Percentiles rank a stretch among this genome's conserved stretches.
Conservation (phyloP, 148 eudicot species). For the Amaranthus hypochondriacus region DNA sequence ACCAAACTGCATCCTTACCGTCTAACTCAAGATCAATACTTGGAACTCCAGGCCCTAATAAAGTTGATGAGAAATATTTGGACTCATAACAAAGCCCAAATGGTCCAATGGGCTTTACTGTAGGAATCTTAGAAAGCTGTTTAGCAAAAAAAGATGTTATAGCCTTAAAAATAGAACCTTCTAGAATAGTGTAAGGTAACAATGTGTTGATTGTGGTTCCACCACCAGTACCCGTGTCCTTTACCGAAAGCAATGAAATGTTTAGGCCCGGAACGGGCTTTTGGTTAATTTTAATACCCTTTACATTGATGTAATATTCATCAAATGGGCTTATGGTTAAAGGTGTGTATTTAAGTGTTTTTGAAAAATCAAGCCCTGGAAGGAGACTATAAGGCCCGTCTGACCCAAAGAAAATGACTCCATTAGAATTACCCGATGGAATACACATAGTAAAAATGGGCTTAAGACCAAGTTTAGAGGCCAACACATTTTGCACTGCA, state of each 20-base stretch:
- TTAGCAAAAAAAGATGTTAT: slow-evolving; percentile 18
- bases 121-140: slow-evolving; percentile 19
- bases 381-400: slow-evolving; percentile 34
- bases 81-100: slow-evolving; percentile 49
- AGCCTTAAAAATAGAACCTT: slow-evolving; percentile 31
- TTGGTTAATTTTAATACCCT: slow-evolving; percentile 36
- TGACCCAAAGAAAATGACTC: slow-evolving; percentile 55
- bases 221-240: slow-evolving; percentile 23
- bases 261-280: slow-evolving; percentile 35
- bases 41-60: slow-evolving; percentile 36
- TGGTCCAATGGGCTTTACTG: slow-evolving; percentile 35
- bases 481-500: slow-evolving; percentile 44
- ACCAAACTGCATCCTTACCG: slow-evolving; percentile 33
- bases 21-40: slow-evolving; percentile 46
- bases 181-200: slow-evolving; percentile 33
- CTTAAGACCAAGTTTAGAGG: slow-evolving; percentile 31
- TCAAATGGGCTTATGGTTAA: slow-evolving; percentile 41
- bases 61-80: slow-evolving; percentile 23
- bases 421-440: slow-evolving; percentile 28
- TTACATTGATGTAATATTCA: slow-evolving; percentile 46
- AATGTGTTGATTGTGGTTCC: slow-evolving; percentile 37
- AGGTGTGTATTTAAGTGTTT: slow-evolving; percentile 36
- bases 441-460: slow-evolving; percentile 48
- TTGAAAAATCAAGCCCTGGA: slow-evolving; percentile 31
- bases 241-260: slow-evolving; percentile 26